phyloP scores from a whole-genome alignment of 768 basidiomycete species.

The Hydnomerulius pinastri region DNA sequence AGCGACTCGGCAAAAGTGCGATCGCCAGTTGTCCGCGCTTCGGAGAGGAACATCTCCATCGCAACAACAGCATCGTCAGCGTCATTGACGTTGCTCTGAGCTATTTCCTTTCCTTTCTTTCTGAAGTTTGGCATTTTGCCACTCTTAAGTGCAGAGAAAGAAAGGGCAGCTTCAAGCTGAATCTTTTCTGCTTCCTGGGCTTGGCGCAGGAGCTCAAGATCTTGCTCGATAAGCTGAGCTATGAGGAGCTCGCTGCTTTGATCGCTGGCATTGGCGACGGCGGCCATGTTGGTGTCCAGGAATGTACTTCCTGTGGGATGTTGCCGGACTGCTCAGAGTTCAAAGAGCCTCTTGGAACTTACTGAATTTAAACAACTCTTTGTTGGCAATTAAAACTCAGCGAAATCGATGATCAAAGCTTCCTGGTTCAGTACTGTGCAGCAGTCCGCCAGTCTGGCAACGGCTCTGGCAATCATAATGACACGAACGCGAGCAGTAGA shows the following conservation, averaged over 20 bases:
- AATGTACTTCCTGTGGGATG: background rate
- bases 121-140: constrained; percentile 19
- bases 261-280: constrained; percentile 18
- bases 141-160: constrained; percentile 24
- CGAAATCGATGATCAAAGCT: too few relatives aligned
- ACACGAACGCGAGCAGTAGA: too few relatives aligned
- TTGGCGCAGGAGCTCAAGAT: constrained; percentile 23
- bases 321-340: background rate
- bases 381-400: background rate
- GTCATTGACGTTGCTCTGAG: background rate
- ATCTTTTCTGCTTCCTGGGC: constrained; percentile 35
- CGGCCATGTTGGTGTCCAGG: background rate
- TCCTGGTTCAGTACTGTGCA: too few relatives aligned
- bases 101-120: constrained; percentile 16
- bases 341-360: background rate
- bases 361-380: background rate
- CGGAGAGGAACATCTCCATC: constrained; percentile 27
- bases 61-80: constrained; percentile 30
- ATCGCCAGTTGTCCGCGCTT: constrained; percentile 32
- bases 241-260: constrained; percentile 34
- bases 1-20: constrained; percentile 33
- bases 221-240: constrained; percentile 36
- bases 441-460: too few relatives aligned
- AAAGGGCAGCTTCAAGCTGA: constrained; percentile 33
- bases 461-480: too few relatives aligned